phyloP scores from a whole-genome alignment of 2,329 filamentous ascomycete species.

The Penicillium thymicola region DNA sequence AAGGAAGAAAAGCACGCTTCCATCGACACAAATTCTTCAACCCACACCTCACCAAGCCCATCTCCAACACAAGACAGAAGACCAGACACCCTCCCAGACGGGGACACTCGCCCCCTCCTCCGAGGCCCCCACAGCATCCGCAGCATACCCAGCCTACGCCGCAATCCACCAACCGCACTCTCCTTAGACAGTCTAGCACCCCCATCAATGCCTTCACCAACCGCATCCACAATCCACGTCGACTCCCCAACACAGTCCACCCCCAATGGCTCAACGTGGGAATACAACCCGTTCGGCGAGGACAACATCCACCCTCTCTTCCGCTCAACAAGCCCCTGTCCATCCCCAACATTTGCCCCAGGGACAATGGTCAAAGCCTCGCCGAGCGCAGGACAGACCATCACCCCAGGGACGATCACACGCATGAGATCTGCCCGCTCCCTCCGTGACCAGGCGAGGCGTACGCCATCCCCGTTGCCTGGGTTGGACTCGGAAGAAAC shows the following conservation, averaged over 20 bases:
- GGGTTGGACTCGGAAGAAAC: not conserved
- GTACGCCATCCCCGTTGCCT: constrained; percentile 11
- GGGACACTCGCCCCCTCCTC: constrained; percentile 12
- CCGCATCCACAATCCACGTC: constrained; percentile 19
- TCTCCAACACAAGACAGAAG: constrained; percentile 12
- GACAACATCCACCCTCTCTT: constrained; percentile 59
- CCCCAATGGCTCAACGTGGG: constrained; percentile 9
- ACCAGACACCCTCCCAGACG: constrained; percentile 1
- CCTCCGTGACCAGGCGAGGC: constrained; percentile 21
- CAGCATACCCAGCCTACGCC: constrained; percentile 23
- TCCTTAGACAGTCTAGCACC: constrained; percentile 28
- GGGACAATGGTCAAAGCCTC: constrained; percentile 56
- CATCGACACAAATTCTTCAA: constrained; percentile 20
- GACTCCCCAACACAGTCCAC: constrained; percentile 15
- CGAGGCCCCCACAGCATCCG: constrained; percentile 16
- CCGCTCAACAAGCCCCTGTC: constrained; percentile 51
- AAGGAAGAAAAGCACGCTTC: constrained; percentile 23
- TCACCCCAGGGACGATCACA: constrained; percentile 40
- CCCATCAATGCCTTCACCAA: constrained; percentile 16
- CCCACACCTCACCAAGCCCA: constrained; percentile 10
- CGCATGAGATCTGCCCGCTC: constrained; percentile 38
- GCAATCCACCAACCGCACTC: constrained; percentile 17
- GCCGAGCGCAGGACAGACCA: constrained; percentile 53
- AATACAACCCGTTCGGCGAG: constrained; percentile 38
- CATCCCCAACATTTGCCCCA: constrained; percentile 50